Base-by-base conservation (phyloP, 495 filamentous ascomycete genomes). In the Talaromyces adpressus region DNA sequence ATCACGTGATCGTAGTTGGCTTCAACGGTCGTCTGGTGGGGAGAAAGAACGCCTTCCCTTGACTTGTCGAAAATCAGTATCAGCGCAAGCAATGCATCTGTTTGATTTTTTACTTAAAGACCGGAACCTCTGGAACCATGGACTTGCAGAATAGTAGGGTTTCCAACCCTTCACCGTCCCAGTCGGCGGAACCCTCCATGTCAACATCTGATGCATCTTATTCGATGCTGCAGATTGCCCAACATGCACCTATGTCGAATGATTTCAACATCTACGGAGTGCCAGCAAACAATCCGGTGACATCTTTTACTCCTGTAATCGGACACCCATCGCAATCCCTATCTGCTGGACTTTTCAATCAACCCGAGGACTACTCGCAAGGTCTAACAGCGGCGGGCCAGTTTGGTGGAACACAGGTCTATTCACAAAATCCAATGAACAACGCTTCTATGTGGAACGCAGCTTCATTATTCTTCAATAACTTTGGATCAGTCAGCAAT, bases 121-220 rank as follows among this genome's bases (percentile, higher is more conserved):
- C 14, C 7, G 22, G 52, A 29, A 56, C 11, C 52, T 18, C 12
- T 56, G 52, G 56, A 58, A 58, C 56, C 27, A 73, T 73, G 69
- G 60, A 18, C 45, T 69, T 68, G 69, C 67, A 66, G 65, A 69
- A 71, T 63, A 62, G 69, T 68, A 70, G 69, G 64, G 66, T 62
- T 66, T 63, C 53, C 47, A 30, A 64, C 64, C 67, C 65, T 56
- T 59, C 65, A 66, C 66, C 66, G 65, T 70, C 68, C 66, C 69
- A 71, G 70, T 64, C 67, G 59, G 62, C 69, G 62, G 63, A 67
- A 57, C 63, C 68, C 25, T 62, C 60, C 60, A 53, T 47, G 23
- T 61, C 59, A 27, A 41, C 57, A 22, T n/a, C 12, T 53, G 60
- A 62, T 62, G 27, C 60, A 62, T 62, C 60, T 53, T 18, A 36